Base-by-base conservation (phyloP, 495 filamentous ascomycete species). In the Neurospora sp. region DNA sequence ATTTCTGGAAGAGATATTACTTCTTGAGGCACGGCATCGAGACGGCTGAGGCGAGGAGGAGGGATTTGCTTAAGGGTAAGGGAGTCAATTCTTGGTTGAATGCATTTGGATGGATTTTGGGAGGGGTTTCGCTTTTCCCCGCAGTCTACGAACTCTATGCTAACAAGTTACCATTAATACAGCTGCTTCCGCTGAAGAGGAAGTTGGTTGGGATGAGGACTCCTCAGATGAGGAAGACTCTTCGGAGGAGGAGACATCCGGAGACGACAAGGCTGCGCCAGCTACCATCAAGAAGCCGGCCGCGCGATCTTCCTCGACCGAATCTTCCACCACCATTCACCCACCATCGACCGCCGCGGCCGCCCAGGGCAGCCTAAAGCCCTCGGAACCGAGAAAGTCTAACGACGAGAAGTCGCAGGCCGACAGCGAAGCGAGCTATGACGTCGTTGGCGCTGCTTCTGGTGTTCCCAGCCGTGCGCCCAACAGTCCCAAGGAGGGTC, bases 1-100 rank as follows among this genome's bases (percentile, higher is more conserved):
- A 90, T 65, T 99, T 98, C 80, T 99, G 96, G 96, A 90, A 87
- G 75, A 87, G 96, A 44, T 99, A 99, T 80, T 98, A 98, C 76
- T 99, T 98, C 85, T 84, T 98, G 73, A 85, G 96, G 76, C 90
- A 96, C 74, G 93, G 96, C 31, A 91, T 99, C 74, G 96, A 98
- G 83, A 94, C 90, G n/a, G 94, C 97, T 72, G 96, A 99, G 86
- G 89, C 92, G 77, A 89, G 94, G 83, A 86, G 96, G 80, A 89
- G 91, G 78, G 96, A 98, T 79, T 83, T 99, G 74, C 83, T 99
- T 65, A 97, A 97, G 82, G 96, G 96, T 97, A 85, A 75, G 84
- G 78, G 14, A 7, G 41, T 22, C 31, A 35, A 22, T n/a, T 45
- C 9, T 8, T 44, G 1, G 9, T 39, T 59, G 20, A 31, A 35